Percentiles rank a stretch among this genome's conserved stretches.
Conservation (phyloP, 192 early-diverging fungal species). For the Fimicolochytrium jonesii region DNA sequence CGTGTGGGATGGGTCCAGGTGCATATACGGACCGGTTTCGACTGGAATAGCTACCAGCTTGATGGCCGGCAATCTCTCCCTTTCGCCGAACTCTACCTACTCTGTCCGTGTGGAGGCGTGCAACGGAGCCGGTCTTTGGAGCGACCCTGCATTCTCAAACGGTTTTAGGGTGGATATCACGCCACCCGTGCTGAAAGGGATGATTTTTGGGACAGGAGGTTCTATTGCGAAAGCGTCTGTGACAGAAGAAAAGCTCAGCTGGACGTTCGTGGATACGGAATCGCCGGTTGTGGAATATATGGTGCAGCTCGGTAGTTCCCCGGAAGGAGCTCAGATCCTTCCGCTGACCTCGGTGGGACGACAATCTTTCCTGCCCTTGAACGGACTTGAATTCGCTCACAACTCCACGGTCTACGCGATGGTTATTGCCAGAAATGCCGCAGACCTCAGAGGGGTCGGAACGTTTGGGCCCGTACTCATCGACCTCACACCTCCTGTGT, state of each 20-base stretch:
- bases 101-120: not conserved
- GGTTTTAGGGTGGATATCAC: not conserved
- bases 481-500: not conserved
- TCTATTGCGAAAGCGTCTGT: not conserved
- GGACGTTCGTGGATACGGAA: not conserved
- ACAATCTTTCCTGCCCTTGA: not conserved
- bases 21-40: no score
- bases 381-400: not conserved
- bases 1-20: no score
- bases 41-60: no score
- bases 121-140: not conserved
- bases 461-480: not conserved
- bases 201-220: not conserved
- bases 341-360: not conserved
- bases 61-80: no score
- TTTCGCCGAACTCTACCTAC: no score
- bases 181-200: not conserved
- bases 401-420: not conserved
- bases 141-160: not conserved
- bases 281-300: not conserved
- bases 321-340: not conserved
- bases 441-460: not conserved
- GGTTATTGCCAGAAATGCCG: slow-evolving; percentile 1
- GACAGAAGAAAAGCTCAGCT: not conserved
- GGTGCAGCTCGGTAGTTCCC: not conserved